Evolutionary conservation across 768 basidiomycete genomes (phyloP), one percentile per base, ranked within the genome.

Genomic region (Suillus sp.): DNA sequence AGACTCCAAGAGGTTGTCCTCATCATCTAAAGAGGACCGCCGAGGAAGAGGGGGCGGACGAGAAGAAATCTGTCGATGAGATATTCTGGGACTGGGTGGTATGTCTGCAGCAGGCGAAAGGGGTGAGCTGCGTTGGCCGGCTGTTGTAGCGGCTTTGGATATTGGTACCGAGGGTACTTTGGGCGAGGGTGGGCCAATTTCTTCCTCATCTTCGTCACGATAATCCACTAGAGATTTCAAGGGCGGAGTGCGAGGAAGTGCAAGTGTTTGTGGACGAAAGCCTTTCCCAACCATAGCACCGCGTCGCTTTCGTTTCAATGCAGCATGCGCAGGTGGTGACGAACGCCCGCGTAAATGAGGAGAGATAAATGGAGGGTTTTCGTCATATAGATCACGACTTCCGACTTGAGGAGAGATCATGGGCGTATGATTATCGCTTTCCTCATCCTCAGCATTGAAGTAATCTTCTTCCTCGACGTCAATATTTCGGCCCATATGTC

Each of bases 401-500:
- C 68, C 74, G n/a, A 70, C 51, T n/a, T 64, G 71, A 4, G 66
- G 47, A 38, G 74, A 68, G 62, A 77, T 68, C 58, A 71, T 68
- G n/a, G 75, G 71, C 37, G 75, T 70, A n/a, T 73, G 64, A 67
- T 75, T 81, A 18, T 82, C 80, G 34, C 83, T 79, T 67, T 95
- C 95, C 48, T 94, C 92, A 65, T 95, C 93, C 45, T 92, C 92
- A 34, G 80, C 83, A 69, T 96, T 94, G 83, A 97, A 98, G 78
- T 97, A 99, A 64, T 90, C 86, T 74, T 99, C 96, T 74, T 99
- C 96, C 65, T 92, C 91, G 6, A 81, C 81, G 66, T 93, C 92
- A 62, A 87, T 74, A 38, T 77, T 72, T 37, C 83, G 83, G 48
- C 81, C 83, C 61, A 64, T 69, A 75, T 78, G 65, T 69, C 78